Conservation (phyloP, 306 rosid species). For the Quercus berberidifolia region DNA sequence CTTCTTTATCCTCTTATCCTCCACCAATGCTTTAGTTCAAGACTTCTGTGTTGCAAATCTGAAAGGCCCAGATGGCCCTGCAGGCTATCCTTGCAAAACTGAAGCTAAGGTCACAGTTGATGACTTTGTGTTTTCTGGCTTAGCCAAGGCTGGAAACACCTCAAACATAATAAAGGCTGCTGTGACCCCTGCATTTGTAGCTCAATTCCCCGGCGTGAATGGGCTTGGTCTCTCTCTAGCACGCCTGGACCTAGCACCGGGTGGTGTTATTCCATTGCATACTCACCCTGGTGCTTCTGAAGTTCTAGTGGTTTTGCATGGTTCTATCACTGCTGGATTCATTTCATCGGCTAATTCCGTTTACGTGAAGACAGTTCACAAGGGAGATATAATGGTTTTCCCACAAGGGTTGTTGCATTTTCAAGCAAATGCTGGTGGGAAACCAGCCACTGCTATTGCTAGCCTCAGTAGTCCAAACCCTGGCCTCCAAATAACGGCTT, state of each 20-base stretch:
- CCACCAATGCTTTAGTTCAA: slow-evolving; percentile 42
- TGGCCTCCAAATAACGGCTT: slow-evolving; percentile 79
- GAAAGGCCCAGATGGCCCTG: slow-evolving; percentile 46
- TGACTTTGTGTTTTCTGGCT: slow-evolving; percentile 57
- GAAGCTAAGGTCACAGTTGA: slow-evolving; percentile 37
- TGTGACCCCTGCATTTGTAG: slow-evolving; percentile 76
- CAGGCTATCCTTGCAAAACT: slow-evolving; percentile 59
- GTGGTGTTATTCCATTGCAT: slow-evolving; percentile 82
- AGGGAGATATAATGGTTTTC: slow-evolving; percentile 68
- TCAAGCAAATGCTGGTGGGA: slow-evolving; percentile 47
- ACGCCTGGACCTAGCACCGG: slow-evolving; percentile 58
- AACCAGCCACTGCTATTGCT: slow-evolving; percentile 35
- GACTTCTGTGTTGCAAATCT: slow-evolving; percentile 83
- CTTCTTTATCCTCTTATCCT: slow-evolving; percentile 41
- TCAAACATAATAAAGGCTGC: slow-evolving; percentile 63
- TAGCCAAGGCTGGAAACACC: slow-evolving; percentile 45
- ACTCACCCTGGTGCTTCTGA: slow-evolving; percentile 79
- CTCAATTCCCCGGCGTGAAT: slow-evolving; percentile 63
- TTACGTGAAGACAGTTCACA: slow-evolving; percentile 47
- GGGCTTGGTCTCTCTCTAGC: slow-evolving; percentile 69
- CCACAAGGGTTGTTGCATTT: slow-evolving; percentile 84
- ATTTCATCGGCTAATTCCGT: slow-evolving; percentile 55
- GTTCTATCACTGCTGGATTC: slow-evolving; percentile 58
- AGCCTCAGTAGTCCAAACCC: slow-evolving; percentile 68
- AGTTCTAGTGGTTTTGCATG: slow-evolving; percentile 44